Conservation (phyloP, 192 early-diverging fungal genomes). For the Linnemannia zychae region DNA sequence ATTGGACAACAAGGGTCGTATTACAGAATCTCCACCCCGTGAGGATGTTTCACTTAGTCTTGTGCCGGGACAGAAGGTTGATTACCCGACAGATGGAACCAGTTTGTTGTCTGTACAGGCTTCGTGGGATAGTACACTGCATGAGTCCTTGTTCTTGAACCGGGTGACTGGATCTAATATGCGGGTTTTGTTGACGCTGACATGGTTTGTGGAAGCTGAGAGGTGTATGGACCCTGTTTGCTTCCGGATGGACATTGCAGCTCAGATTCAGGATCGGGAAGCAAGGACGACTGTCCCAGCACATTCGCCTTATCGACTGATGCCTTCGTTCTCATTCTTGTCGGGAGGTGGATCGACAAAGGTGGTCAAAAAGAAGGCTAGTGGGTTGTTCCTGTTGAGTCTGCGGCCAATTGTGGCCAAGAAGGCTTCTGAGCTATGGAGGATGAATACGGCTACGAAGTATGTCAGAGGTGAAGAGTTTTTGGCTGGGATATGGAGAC, state of each 20-base stretch:
- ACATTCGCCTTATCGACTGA: constrained; percentile 18
- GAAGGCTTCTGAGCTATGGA: constrained; percentile 75
- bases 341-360: constrained; percentile 3
- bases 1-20: constrained; percentile 75
- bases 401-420: constrained; percentile 69
- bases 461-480: constrained; percentile 83
- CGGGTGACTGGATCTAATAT: constrained; percentile 69
- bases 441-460: constrained; percentile 77
- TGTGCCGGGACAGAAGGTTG: constrained; percentile 60
- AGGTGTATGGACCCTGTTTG: constrained; percentile 70
- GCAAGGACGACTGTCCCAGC: constrained; percentile 33
- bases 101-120: constrained; percentile 67
- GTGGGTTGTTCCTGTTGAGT: constrained; percentile 72
- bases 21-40: constrained; percentile 60
- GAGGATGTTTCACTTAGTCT: constrained; percentile 64
- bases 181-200: constrained; percentile 69
- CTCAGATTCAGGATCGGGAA: constrained; percentile 72
- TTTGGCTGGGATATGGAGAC: constrained; percentile 72
- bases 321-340: constrained; percentile 54
- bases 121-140: constrained; percentile 84
- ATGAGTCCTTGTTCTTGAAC: constrained; percentile 78
- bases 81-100: constrained; percentile 75
- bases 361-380: constrained; percentile 58
- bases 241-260: constrained; percentile 75
- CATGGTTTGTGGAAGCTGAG: constrained; percentile 70